Conservation (phyloP, 495 filamentous ascomycete species). For the Lepraria neglecta region DNA sequence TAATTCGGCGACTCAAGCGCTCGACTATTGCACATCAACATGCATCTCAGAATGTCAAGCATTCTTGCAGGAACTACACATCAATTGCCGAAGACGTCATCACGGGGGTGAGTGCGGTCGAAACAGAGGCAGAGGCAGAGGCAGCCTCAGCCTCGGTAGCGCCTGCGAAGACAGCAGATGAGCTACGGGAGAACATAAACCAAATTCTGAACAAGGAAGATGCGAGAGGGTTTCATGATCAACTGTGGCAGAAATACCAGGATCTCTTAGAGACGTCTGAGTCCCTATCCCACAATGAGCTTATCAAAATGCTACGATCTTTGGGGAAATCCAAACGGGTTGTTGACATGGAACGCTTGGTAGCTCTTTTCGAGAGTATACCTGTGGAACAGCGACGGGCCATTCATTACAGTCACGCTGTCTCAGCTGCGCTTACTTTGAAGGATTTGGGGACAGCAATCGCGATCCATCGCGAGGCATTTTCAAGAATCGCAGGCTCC, state of each 20-base stretch:
- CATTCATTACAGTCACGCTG: conserved; percentile 38
- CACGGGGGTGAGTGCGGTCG: background rate
- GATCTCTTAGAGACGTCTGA: conserved; percentile 21
- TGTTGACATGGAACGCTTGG: conserved; percentile 37
- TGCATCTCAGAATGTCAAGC: conserved; percentile 25
- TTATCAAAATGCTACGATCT: conserved; percentile 35
- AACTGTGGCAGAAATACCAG: conserved; percentile 33
- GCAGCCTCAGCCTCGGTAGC: background rate
- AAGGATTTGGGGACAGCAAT: conserved; percentile 33
- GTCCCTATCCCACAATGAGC: conserved; percentile 11
- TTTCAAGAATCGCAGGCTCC: conserved; percentile 25
- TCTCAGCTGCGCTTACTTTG: conserved; percentile 28
- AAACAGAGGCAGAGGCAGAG: background rate
- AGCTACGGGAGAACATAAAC: conserved; percentile 7
- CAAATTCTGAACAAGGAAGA: conserved; percentile 25
- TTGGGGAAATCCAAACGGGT: conserved; percentile 34
- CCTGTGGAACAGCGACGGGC: conserved; percentile 29
- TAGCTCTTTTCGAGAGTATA: conserved; percentile 40
- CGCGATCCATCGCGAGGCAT: conserved; percentile 30
- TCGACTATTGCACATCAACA: conserved; percentile 18
- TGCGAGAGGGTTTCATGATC: conserved; percentile 25
- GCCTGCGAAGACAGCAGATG: conserved; percentile 10
- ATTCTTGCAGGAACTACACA: conserved; percentile 32
- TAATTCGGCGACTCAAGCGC: conserved; percentile 37
- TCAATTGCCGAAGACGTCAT: conserved; percentile 26